Base-by-base conservation (phyloP, 208 protist genomes). In the Crithidia thermophila region DNA sequence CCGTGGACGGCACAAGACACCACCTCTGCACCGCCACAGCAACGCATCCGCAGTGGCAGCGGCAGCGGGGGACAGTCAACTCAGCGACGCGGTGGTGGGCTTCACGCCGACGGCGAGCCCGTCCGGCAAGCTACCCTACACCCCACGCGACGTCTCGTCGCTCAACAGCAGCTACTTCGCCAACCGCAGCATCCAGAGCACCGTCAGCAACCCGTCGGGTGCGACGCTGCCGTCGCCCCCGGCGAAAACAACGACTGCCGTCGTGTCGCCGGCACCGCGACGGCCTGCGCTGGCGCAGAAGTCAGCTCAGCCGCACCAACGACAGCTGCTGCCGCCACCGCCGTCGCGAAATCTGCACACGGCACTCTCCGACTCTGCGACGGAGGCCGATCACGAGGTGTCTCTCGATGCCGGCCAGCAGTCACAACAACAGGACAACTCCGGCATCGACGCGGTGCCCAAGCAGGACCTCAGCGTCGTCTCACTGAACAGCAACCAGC, bases 141-240 rank as follows among this genome's bases (percentile, higher is more conserved):
- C 42, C 16, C 83, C 83, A 9, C 75, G 83, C 20, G 76, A 88
- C 34, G 79, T 82, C 21, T 49, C 27, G n/a, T 49, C 64, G n/a
- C 62, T 88, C 39, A 80, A 79, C 65, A 71, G 61, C 45, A 81
- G 65, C 60, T 70, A 75, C 67, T 88, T 88, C 46, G 72, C 68
- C 47, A 88, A 88, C 40, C 82, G 82, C 34, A 75, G 58, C 52
- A 51, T 79, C 28, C 61, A 52, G 30, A 46, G 53, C 23, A 42
- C 49, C 33, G 70, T 46, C 9, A 84, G 83, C 67, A 88, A 82
- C 62, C 78, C 78, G 10, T 79, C 59, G n/a, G 45, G 69, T 1
- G 66, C 72, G 0, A 45, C 56, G 23, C 67, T 84, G 42, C 68
- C 67, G 4, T 65, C 30, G 23, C 7, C 40, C n/a, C 60, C 55